Conservation (phyloP, 805 yeast species). For the Torulaspora gathmanii region DNA sequence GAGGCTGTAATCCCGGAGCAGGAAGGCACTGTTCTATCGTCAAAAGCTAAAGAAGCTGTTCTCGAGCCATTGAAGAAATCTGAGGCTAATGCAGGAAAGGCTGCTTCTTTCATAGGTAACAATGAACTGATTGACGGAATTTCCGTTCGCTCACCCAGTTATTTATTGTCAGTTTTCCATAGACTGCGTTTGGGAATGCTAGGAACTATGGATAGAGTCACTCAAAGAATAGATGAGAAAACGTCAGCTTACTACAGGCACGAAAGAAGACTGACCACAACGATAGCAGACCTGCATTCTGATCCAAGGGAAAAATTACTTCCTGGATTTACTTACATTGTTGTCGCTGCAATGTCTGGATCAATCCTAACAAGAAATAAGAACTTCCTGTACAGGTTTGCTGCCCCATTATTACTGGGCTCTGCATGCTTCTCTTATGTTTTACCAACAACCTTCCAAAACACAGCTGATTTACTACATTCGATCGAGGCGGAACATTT, state of each 20-base stretch:
- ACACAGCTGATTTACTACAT: conserved; percentile 45
- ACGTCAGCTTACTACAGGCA: conserved; percentile 43
- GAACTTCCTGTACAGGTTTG: conserved; percentile 43
- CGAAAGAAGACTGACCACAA: conserved; percentile 49
- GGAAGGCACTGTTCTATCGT: conserved; percentile 19
- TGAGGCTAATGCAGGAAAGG: conserved; percentile 4
- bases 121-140: conserved; percentile 28
- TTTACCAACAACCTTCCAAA: conserved; percentile 54
- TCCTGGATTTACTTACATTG: conserved; percentile 53
- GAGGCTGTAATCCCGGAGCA: conserved; percentile 27
- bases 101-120: conserved; percentile 18
- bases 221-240: conserved; percentile 39
- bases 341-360: conserved; percentile 56
- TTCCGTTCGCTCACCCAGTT: conserved; percentile 27
- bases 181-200: conserved; percentile 18
- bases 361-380: conserved; percentile 54
- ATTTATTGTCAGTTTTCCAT: conserved; percentile 18
- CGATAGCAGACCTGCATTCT: conserved; percentile 48
- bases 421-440: conserved; percentile 48
- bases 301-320: conserved; percentile 51
- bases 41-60: conserved; percentile 20
- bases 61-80: conserved; percentile 5
- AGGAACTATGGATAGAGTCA: conserved; percentile 17
- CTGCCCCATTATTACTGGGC: conserved; percentile 51
- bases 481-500: conserved; percentile 42